Evolutionary conservation across 306 rosid genomes (phyloP).

Genomic region (Cucumis cinereus): DNA sequence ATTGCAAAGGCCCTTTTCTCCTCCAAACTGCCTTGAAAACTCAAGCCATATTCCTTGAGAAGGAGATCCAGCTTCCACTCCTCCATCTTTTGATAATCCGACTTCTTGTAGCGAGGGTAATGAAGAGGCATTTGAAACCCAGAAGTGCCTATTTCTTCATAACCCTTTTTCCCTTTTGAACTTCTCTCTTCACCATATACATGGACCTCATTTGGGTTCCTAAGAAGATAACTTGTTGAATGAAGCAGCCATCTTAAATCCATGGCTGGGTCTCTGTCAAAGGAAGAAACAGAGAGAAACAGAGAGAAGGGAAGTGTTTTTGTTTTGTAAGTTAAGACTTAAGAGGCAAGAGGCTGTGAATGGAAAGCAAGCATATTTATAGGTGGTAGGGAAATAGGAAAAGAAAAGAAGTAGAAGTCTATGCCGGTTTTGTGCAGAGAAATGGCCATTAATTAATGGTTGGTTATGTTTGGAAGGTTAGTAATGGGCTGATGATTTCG

Average conservation of each 20-base stretch:
- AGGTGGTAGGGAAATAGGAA: background rate
- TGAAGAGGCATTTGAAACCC: conserved; percentile 74
- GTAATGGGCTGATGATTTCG: background rate
- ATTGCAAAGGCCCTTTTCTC: conserved; percentile 56
- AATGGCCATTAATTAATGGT: background rate
- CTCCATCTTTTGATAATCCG: conserved; percentile 63
- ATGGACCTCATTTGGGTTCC: conserved; percentile 7
- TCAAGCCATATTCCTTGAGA: conserved; percentile 52
- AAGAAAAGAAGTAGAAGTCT: background rate
- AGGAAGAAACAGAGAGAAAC: background rate
- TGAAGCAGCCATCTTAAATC: conserved; percentile 35
- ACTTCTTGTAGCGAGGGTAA: conserved; percentile 54
- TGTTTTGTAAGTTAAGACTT: background rate
- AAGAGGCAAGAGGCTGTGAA: background rate
- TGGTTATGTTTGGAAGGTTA: conserved; percentile 2
- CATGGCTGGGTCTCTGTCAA: conserved; percentile 13
- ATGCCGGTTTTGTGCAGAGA: conserved; percentile 6
- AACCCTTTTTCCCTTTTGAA: background rate
- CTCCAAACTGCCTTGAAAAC: conserved; percentile 23
- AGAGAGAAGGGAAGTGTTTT: background rate
- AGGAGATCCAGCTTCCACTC: conserved; percentile 63
- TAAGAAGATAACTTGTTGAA: conserved; percentile 33
- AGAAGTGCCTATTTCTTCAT: conserved; percentile 1
- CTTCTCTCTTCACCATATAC: conserved; percentile 1
- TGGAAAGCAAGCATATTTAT: background rate